Percentiles rank a stretch among this genome's conserved stretches.
These are phyloP conservation scores for Gremmenia infestans DNA, from an alignment of 2,329 filamentous ascomycete genomes.

Conservation along the genomic window DNA sequence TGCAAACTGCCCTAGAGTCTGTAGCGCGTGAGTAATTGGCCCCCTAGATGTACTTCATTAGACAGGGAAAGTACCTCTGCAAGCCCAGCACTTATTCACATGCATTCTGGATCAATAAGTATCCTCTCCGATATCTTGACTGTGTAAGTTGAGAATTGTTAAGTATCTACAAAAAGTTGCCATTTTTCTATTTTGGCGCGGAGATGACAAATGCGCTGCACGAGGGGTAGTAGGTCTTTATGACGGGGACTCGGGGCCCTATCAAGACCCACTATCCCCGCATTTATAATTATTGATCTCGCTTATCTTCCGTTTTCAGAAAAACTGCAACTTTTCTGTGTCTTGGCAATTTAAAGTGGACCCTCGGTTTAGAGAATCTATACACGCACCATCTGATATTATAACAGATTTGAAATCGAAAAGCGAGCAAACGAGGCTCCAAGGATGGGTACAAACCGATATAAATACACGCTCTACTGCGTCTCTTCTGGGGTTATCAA, in stretches of 20 bases:
- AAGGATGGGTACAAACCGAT: conserved; percentile 9
- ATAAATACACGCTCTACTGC: conserved; percentile 11
- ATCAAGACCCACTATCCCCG: background rate
- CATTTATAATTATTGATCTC: conserved; percentile 4
- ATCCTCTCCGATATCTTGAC: conserved; percentile 6
- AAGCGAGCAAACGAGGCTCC: conserved; percentile 11
- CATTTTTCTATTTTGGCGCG: background rate
- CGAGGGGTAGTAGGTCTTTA: background rate
- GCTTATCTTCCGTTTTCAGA: conserved; percentile 10
- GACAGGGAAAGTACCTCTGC: conserved; percentile 19
- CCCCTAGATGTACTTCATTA: conserved; percentile 4
- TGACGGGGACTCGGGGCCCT: background rate
- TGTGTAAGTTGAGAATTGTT: conserved; percentile 9
- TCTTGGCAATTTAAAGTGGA: conserved; percentile 15
- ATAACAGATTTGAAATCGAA: conserved; percentile 15
- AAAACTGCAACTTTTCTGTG: conserved; percentile 15
- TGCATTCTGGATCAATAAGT: conserved; percentile 14
- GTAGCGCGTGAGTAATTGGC: conserved; percentile 12
- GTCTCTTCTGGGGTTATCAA: conserved; percentile 8
- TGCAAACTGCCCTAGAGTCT: conserved; percentile 19
- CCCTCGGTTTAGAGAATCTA: conserved; percentile 8
- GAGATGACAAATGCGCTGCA: conserved; percentile 13
- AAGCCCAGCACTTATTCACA: conserved; percentile 20
- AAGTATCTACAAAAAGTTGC: background rate
- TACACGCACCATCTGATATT: conserved; percentile 1